These are phyloP conservation scores for Pestalotiopsis sp. DNA, from an alignment of 2,329 filamentous ascomycete species.

Conservation along the genomic window DNA sequence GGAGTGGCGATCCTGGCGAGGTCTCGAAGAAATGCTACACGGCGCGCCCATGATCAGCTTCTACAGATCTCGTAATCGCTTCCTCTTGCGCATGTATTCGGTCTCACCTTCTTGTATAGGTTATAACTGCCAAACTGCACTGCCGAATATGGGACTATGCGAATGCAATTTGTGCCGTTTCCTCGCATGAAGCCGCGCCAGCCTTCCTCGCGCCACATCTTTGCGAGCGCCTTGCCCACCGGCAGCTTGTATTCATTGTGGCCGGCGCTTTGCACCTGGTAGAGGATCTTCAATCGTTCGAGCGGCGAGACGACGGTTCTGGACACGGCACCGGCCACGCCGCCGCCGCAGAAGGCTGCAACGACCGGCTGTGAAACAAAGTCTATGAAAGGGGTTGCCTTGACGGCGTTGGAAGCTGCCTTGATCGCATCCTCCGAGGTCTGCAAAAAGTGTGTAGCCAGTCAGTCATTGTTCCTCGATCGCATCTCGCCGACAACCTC, in stretches of 20 bases:
- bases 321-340: slow-evolving; percentile 94
- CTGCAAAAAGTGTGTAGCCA: slow-evolving; percentile 17
- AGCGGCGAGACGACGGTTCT: slow-evolving; percentile 95
- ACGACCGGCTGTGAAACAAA: slow-evolving; percentile 79
- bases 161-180: slow-evolving; percentile 97
- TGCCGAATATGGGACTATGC: slow-evolving; percentile 96
- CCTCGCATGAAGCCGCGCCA: slow-evolving; percentile 98
- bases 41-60: slow-evolving; percentile 15
- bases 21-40: slow-evolving; percentile 74
- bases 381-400: slow-evolving; percentile 41
- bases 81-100: not conserved
- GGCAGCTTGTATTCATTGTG: slow-evolving; percentile 93
- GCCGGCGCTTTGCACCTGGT: slow-evolving; percentile 90
- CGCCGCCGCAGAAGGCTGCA: slow-evolving; percentile 91
- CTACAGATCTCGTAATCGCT: not conserved
- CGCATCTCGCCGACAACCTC: not conserved
- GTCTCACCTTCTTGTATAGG: slow-evolving; percentile 82
- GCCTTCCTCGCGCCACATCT: slow-evolving; percentile 97
- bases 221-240: slow-evolving; percentile 82
- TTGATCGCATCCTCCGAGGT: slow-evolving; percentile 29
- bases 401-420: slow-evolving; percentile 30
- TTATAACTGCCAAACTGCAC: slow-evolving; percentile 99
- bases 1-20: slow-evolving; percentile 72
- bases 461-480: slow-evolving; percentile 19
- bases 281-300: slow-evolving; percentile 95